Base-by-base conservation (phyloP, 371 early-diverging fungal species). In the Syncephalastrum monosporum region DNA sequence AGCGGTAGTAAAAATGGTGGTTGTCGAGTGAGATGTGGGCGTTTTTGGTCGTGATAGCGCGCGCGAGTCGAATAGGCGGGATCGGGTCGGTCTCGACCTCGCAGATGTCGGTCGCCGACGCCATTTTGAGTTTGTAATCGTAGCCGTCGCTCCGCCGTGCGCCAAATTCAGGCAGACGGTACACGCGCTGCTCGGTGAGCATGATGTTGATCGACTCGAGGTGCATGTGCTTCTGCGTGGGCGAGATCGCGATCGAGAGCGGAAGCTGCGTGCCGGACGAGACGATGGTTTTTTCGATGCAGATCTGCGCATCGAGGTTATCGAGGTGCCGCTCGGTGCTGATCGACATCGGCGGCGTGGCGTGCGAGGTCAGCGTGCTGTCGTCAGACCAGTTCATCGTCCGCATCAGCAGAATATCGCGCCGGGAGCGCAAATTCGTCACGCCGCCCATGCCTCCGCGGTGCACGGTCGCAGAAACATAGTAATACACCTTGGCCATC, bases 251-350 rank as follows among this genome's bases (percentile, higher is more conserved):
- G 15, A 78, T 53, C 4, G 75, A 68, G 10, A 78, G 72, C 0
- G 78, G 75, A 17, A 78, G 67, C 47, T 75, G 75, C 0, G 78
- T 78, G 5, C 78, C 78, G 1, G 78, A 78, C 0, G 78, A 78
- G 2, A 66, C 72, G 10, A 73, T 74, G 5, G 73, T 64, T 45
- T 72, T 78, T 29, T 78, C 78, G 17, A 78, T 71, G 38, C 68
- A 70, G 38, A 78, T 69, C 7, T 64, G 65, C 1, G 75, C 73
- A 46, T 78, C 78, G 44, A 73, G 75, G 1, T 53, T 56, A 5
- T 64, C 64, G 4, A 69, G 68, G 19, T 48, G 56, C 16, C 78
- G 58, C 45, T 78, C 78, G 4, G 68, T 65, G 4, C 68, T 58
- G 24, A 78, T 75, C 15, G 78, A 78, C 8, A 71, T 60, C 0